Percentiles rank a stretch among this genome's conserved stretches.
These are phyloP conservation scores for Kockiozyma suomiensis DNA, from an alignment of 805 yeast species.

Conservation along the genomic window DNA sequence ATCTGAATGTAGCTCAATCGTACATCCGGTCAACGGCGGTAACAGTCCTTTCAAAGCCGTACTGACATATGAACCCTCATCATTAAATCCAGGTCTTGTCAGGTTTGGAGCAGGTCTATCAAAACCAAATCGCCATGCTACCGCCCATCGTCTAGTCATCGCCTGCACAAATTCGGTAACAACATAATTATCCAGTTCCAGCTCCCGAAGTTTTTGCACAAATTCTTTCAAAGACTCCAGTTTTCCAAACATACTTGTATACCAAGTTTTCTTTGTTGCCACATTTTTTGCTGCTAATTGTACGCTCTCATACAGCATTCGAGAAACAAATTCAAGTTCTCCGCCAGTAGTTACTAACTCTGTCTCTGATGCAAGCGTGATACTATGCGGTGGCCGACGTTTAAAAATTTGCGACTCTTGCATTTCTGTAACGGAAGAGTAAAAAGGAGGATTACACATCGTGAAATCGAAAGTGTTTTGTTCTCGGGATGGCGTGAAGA, in stretches of 20 bases:
- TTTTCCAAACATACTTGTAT: conserved; percentile 47
- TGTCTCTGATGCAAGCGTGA: conserved; percentile 41
- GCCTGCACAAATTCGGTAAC: conserved; percentile 33
- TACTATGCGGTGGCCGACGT: conserved; percentile 29
- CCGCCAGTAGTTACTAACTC: conserved; percentile 54
- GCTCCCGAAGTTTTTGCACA: conserved; percentile 14
- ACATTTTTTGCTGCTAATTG: neutral
- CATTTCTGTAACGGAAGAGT: conserved; percentile 45
- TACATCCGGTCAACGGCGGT: neutral
- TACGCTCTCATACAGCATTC: conserved; percentile 45
- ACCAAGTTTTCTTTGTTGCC: conserved; percentile 41
- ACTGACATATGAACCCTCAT: neutral
- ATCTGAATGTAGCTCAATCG: neutral
- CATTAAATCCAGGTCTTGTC: neutral
- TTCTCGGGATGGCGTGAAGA: conserved; percentile 16
- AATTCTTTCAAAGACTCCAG: conserved; percentile 17
- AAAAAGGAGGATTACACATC: conserved; percentile 61
- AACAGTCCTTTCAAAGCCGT: neutral
- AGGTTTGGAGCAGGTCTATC: conserved; percentile 16
- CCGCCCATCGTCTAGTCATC: conserved; percentile 33
- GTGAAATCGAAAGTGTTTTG: conserved; percentile 38
- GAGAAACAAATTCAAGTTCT: conserved; percentile 47
- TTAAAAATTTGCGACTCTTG: conserved; percentile 38
- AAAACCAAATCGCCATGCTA: conserved; percentile 29
- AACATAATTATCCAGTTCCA: conserved; percentile 22